phyloP scores from a whole-genome alignment of 345 rosid species.

The Garcia nutans region DNA sequence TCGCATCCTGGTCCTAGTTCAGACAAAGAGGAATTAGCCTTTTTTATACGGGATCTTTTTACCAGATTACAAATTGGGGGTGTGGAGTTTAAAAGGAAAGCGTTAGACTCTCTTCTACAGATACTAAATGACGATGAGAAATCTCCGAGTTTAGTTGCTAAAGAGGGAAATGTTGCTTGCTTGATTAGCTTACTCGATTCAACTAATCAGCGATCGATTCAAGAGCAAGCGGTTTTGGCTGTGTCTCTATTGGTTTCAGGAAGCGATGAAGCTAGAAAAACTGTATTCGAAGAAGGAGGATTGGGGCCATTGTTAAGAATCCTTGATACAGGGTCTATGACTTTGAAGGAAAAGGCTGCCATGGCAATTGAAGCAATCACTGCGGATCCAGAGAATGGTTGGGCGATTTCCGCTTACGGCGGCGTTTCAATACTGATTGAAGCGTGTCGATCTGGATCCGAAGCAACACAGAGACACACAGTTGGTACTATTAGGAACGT shows the following conservation, averaged over 20 bases:
- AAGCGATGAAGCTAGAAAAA: constrained; percentile 55
- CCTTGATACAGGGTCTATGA: constrained; percentile 60
- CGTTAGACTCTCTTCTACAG: constrained; percentile 66
- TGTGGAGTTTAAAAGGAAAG: constrained; percentile 67
- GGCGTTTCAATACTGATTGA: constrained; percentile 60
- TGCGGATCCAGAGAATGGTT: constrained; percentile 59
- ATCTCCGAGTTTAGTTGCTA: constrained; percentile 50
- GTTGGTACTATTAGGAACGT: constrained; percentile 64
- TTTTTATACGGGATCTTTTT: constrained; percentile 72
- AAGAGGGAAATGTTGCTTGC: constrained; percentile 68
- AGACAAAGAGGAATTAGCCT: constrained; percentile 50
- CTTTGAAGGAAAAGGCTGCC: constrained; percentile 61
- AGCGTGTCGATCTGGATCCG: constrained; percentile 64
- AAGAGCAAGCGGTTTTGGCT: constrained; percentile 60
- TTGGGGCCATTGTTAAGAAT: constrained; percentile 66
- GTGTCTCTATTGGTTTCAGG: constrained; percentile 60
- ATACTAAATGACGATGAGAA: constrained; percentile 59
- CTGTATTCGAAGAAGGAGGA: constrained; percentile 68
- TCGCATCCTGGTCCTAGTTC: constrained; percentile 60
- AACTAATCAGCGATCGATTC: constrained; percentile 42
- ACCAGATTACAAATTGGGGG: constrained; percentile 83
- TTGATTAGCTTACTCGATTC: constrained; percentile 62
- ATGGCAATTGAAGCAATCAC: constrained; percentile 70
- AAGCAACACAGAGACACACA: constrained; percentile 44
- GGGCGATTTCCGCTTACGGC: constrained; percentile 73